These are phyloP conservation scores for Ophiostoma ips DNA, from an alignment of 2,329 filamentous ascomycete species.

Conservation along the genomic window DNA sequence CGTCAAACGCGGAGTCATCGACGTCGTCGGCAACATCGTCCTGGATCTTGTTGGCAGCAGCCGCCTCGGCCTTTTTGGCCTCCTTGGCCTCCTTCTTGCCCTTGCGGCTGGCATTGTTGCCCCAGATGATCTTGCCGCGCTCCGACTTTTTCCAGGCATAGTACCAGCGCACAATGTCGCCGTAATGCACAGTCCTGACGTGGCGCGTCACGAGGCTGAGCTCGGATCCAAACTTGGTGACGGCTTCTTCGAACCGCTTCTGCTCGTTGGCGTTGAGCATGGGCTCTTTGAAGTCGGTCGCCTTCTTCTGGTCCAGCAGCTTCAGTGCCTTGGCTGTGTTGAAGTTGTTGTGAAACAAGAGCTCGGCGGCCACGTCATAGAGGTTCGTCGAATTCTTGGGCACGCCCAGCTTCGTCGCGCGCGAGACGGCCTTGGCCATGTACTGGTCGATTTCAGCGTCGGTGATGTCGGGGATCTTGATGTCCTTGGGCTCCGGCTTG, in stretches of 20 bases:
- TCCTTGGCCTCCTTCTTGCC: constrained; percentile 81
- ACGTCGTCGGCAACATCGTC: constrained; percentile 86
- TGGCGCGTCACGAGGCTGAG: constrained; percentile 70
- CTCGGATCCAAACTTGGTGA: constrained; percentile 83
- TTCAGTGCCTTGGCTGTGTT: constrained; percentile 57
- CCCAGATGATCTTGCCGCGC: constrained; percentile 78
- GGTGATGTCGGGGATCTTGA: constrained; percentile 19
- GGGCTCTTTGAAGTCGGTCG: constrained; percentile 69
- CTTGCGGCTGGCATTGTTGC: constrained; percentile 72
- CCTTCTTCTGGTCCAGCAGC: constrained; percentile 53
- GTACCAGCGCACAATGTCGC: constrained; percentile 80
- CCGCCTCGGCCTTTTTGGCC: constrained; percentile 56
- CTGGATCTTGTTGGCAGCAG: constrained; percentile 55
- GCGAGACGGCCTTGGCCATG: constrained; percentile 52
- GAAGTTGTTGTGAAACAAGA: constrained; percentile 60
- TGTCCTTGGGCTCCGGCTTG: constrained; percentile 19
- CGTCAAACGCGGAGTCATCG: constrained; percentile 93
- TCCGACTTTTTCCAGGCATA: constrained; percentile 97
- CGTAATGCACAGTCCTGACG: constrained; percentile 67
- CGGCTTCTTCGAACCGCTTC: constrained; percentile 84
- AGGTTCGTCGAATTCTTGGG: constrained; percentile 71
- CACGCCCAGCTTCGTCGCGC: constrained; percentile 56
- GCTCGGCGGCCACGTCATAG: constrained; percentile 65
- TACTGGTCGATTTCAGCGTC: constrained; percentile 59
- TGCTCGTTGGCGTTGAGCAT: constrained; percentile 63